Base-by-base conservation (phyloP, 768 basidiomycete genomes). In the Vararia minispora region DNA sequence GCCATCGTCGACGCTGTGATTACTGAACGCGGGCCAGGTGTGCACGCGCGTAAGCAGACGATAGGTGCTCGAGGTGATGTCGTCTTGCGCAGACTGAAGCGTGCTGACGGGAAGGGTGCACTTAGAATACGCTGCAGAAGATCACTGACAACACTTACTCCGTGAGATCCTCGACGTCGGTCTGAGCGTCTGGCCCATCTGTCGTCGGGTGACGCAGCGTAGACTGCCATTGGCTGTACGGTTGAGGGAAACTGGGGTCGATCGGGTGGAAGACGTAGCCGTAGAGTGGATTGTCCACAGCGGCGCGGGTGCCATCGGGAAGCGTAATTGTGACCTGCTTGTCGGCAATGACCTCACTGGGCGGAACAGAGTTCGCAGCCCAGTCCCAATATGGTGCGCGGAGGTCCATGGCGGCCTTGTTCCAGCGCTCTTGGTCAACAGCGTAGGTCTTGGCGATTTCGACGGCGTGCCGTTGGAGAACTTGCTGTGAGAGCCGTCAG, bases 371-470 rank as follows among this genome's bases (percentile, higher is more conserved):
- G 12, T 62, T 58, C 3, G 26, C 34, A 4, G 69, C 68, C 71
- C 71, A 72, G 48, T 72, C 71, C 71, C 69, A 72, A 55, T 63
- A 72, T 0, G 68, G 68, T 31, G 58, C 52, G 16, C 68, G 61
- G 7, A 69, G 51, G 12, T 53, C 40, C 16, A 36, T 22, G 5
- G 68, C 67, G 1, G 61, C 64, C 16, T 49, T 29, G 17, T 50
- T 36, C 62, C 63, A 68, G 6, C 18, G 40, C 1, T 34, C 28
- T 18, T 41, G 28, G 33, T 41, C 44, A 0, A 52, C 53, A 2
- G 37, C 28, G 52, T 72, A 73, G 2, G 51, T 61, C 8, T 49
- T 47, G 1, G 71, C 72, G n/a, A 71, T 63, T 4, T 53, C 46
- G 11, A 48, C 40, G 2, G 69, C 69, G 27, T 60, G 54, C 2